phyloP scores from a whole-genome alignment of 2,329 filamentous ascomycete species.

The Neoascochyta sp. region DNA sequence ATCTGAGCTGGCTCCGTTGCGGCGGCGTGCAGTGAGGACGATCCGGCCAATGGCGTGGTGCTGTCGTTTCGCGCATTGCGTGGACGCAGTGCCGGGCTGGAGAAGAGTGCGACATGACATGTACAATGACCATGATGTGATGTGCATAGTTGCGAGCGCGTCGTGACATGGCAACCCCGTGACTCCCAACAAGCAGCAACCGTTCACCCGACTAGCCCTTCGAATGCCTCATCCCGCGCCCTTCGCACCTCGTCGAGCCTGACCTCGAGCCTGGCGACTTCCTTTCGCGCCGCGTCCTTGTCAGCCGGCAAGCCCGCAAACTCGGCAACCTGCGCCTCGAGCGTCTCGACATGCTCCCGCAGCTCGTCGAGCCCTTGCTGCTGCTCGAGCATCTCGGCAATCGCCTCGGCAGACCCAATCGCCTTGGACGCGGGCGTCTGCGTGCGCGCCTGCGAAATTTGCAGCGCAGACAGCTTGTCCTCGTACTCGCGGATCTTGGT shows the following conservation, averaged over 20 bases:
- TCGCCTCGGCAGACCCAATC: slow-evolving; percentile 47
- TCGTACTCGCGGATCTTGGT: slow-evolving; percentile 65
- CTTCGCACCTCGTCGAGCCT: slow-evolving; percentile 61
- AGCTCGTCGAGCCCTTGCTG: slow-evolving; percentile 60
- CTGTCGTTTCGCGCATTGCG: too few relatives aligned
- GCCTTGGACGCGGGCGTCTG: slow-evolving; percentile 30
- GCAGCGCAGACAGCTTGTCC: slow-evolving; percentile 39
- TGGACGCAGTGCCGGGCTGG: too few relatives aligned
- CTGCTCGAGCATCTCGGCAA: slow-evolving; percentile 57
- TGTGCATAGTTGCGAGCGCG: too few relatives aligned
- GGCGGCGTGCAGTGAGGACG: slow-evolving; percentile 8
- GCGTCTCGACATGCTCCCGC: slow-evolving; percentile 53
- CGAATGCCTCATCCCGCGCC: slow-evolving; percentile 70
- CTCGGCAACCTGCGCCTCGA: slow-evolving; percentile 60
- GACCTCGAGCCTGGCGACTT: slow-evolving; percentile 63
- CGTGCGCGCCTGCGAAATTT: slow-evolving; percentile 16
- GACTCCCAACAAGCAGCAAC: too few relatives aligned
- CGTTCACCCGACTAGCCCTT: slow-evolving; percentile 61
- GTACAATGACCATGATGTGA: too few relatives aligned
- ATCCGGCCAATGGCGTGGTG: slow-evolving; percentile 1
- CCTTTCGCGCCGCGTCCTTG: slow-evolving; percentile 61
- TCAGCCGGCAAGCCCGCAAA: slow-evolving; percentile 74
- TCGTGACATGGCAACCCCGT: too few relatives aligned
- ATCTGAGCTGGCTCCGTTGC: slow-evolving; percentile 11
- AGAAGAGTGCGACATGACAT: too few relatives aligned